These are phyloP conservation scores for Chlorencoelia australis DNA, from an alignment of 2,329 filamentous ascomycete species.

Conservation along the genomic window DNA sequence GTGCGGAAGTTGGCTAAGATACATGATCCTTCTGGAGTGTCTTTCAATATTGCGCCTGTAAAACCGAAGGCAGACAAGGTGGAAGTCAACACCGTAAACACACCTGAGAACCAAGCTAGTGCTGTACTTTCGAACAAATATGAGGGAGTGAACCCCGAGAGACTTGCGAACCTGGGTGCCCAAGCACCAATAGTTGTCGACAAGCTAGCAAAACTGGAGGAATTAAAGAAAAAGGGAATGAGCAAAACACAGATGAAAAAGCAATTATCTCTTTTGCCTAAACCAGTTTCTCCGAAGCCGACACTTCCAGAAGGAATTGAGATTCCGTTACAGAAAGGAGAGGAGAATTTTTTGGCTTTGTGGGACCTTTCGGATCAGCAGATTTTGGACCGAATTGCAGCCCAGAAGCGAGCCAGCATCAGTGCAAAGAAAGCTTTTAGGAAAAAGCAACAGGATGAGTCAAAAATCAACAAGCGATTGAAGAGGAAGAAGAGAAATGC, in stretches of 20 bases:
- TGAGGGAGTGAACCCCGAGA: slow-evolving; percentile 9
- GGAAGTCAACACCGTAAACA: slow-evolving; percentile 20
- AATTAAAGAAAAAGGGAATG: slow-evolving; percentile 11
- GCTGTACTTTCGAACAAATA: background rate
- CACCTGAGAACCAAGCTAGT: slow-evolving; percentile 2
- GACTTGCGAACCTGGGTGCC: too few species aligned
- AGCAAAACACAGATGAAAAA: slow-evolving; percentile 10
- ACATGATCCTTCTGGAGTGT: slow-evolving; percentile 25
- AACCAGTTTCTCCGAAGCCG: slow-evolving; percentile 17
- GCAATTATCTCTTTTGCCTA: slow-evolving; percentile 4
- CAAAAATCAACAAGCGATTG: slow-evolving; percentile 22
- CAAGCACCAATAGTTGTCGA: too few species aligned
- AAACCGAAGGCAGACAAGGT: slow-evolving; percentile 22
- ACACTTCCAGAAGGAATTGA: slow-evolving; percentile 21
- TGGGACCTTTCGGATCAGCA: slow-evolving; percentile 28
- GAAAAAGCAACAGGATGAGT: slow-evolving; percentile 17
- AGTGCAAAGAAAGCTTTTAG: slow-evolving; percentile 13
- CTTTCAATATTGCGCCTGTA: slow-evolving; percentile 26
- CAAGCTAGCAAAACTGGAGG: too few species aligned
- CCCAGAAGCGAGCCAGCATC: slow-evolving; percentile 15
- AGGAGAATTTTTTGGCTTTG: slow-evolving; percentile 25
- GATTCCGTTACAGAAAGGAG: slow-evolving; percentile 23
- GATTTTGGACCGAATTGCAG: slow-evolving; percentile 18
- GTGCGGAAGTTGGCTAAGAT: slow-evolving; percentile 24
- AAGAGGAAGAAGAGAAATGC: slow-evolving; percentile 19